These are phyloP conservation scores for Botrytis aclada DNA, from an alignment of 2,329 filamentous ascomycete genomes.

Conservation along the genomic window DNA sequence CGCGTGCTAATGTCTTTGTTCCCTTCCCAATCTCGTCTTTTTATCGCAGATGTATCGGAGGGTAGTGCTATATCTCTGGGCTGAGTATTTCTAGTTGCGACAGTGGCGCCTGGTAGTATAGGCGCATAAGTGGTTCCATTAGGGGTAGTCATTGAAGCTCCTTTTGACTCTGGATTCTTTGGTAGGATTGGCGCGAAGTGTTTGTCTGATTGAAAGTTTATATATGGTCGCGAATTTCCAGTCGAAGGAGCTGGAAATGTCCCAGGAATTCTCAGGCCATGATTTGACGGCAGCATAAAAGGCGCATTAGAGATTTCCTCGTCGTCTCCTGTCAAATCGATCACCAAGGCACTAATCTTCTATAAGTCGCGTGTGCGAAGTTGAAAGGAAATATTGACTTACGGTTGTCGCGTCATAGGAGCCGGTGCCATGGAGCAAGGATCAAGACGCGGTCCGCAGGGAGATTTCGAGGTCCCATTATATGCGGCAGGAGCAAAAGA, in stretches of 20 bases:
- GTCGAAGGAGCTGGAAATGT: not conserved
- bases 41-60: not conserved
- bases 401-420: constrained; percentile 7
- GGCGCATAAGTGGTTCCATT: not conserved
- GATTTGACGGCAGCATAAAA: not conserved
- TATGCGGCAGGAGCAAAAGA: not conserved
- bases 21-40: not conserved
- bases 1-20: not conserved
- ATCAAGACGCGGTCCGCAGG: not conserved
- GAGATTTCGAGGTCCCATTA: not conserved
- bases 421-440: constrained; percentile 2
- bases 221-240: not conserved
- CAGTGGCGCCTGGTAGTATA: constrained; percentile 10
- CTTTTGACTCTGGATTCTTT: not conserved
- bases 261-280: constrained; percentile 11
- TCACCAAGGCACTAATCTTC: not conserved
- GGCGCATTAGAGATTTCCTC: not conserved
- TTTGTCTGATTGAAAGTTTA: not conserved
- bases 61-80: not conserved
- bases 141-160: not conserved
- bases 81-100: not conserved
- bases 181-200: constrained; percentile 7
- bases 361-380: constrained; percentile 6
- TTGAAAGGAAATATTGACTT: constrained; percentile 4
- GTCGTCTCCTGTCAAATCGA: constrained; percentile 12